Conservation (phyloP, 2,329 filamentous ascomycete genomes). For the Arthrinium puccinioides region DNA sequence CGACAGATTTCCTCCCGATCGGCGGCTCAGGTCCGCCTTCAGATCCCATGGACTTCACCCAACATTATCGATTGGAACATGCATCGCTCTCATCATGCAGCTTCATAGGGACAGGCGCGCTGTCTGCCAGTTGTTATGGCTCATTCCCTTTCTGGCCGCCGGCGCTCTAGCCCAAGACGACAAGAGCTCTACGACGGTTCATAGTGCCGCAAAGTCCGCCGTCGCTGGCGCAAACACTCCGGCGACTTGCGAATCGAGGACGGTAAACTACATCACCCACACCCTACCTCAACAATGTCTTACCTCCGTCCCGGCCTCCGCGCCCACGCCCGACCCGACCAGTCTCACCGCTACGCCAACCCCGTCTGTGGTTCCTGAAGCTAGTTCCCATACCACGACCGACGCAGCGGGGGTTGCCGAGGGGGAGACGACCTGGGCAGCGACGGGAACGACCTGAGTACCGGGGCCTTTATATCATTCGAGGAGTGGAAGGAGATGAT, state of each 20-base stretch:
- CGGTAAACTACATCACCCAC: slow-evolving; percentile 78
- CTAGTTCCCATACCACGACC: background rate
- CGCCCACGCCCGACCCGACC: slow-evolving; percentile 12
- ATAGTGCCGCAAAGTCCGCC: background rate
- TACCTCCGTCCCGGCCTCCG: slow-evolving; percentile 49
- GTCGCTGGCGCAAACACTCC: slow-evolving; percentile 11
- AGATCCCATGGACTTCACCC: no score
- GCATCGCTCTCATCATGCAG: background rate
- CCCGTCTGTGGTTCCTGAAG: no score
- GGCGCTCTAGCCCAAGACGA: slow-evolving; percentile 1
- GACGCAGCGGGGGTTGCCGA: slow-evolving; percentile 12
- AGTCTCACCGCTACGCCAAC: slow-evolving; percentile 6
- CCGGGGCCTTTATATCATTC: slow-evolving; percentile 79
- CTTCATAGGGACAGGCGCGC: slow-evolving; percentile 3
- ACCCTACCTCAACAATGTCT: slow-evolving; percentile 70
- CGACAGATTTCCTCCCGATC: no score
- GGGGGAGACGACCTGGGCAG: slow-evolving; percentile 54
- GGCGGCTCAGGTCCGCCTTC: no score
- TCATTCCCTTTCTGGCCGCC: background rate
- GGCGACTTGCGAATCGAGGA: slow-evolving; percentile 48
- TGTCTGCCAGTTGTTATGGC: slow-evolving; percentile 1
- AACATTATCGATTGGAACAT: no score
- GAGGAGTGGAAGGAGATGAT: slow-evolving; percentile 98
- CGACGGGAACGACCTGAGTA: slow-evolving; percentile 51
- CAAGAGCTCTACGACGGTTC: background rate